These are phyloP conservation scores for Jatropha multifida DNA, from an alignment of 441 rosid genomes.

Conservation along the genomic window DNA sequence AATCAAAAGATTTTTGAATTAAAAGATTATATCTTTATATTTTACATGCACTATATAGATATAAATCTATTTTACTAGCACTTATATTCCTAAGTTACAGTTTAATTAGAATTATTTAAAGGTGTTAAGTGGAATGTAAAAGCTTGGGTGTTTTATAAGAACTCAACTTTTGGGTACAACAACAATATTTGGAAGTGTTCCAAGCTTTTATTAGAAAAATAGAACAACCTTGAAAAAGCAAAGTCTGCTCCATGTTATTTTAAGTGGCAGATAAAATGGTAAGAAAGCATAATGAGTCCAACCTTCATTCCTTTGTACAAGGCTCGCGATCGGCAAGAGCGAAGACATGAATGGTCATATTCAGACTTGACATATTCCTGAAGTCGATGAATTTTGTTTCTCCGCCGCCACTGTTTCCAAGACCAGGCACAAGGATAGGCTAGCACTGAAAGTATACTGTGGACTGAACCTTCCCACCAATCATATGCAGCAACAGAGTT, in stretches of 20 bases:
- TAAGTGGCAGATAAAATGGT: slow-evolving; percentile 12
- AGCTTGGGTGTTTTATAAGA: background rate
- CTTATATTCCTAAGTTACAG: too few species aligned
- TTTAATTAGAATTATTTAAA: background rate
- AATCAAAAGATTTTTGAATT: too few species aligned
- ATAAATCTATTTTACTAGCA: too few species aligned
- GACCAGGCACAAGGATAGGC: slow-evolving; percentile 99
- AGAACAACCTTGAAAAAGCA: background rate
- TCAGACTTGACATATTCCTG: slow-evolving; percentile 95
- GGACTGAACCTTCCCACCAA: slow-evolving; percentile 99
- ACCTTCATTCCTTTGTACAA: slow-evolving; percentile 99
- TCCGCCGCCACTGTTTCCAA: slow-evolving; percentile 96
- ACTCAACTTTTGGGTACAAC: background rate
- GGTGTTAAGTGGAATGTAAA: background rate
- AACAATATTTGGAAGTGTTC: background rate
- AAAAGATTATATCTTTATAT: too few species aligned
- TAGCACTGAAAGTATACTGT: slow-evolving; percentile 83
- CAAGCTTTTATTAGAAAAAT: background rate
- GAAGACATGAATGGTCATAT: slow-evolving; percentile 97
- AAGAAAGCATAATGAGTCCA: slow-evolving; percentile 22
- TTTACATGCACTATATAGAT: too few species aligned
- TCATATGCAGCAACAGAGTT: slow-evolving; percentile 97
- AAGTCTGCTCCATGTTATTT: background rate
- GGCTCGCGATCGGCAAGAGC: slow-evolving; percentile 98
- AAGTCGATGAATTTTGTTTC: slow-evolving; percentile 83